These are phyloP conservation scores for Trichoderma oligosporum DNA, from an alignment of 2,329 filamentous ascomycete genomes.

Conservation along the genomic window DNA sequence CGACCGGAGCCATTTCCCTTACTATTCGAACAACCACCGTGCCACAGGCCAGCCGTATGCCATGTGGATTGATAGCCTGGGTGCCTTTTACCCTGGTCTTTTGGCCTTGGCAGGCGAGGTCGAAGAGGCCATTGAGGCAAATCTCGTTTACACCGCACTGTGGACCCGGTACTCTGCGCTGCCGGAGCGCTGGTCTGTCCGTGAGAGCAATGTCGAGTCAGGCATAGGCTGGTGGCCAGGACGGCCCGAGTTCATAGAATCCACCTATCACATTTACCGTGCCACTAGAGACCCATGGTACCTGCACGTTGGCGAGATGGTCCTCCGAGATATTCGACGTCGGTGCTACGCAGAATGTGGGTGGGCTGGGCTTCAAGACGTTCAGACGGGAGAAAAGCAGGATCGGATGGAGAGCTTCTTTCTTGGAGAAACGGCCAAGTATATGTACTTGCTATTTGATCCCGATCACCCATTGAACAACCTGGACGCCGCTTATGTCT, in stretches of 20 bases:
- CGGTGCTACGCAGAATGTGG: conserved; percentile 89
- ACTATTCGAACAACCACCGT: conserved; percentile 88
- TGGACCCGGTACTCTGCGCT: conserved; percentile 95
- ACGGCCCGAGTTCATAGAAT: conserved; percentile 94
- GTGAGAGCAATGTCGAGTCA: conserved; percentile 76
- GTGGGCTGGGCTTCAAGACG: conserved; percentile 85
- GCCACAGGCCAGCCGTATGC: conserved; percentile 82
- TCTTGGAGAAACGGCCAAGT: conserved; percentile 92
- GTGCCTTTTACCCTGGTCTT: conserved; percentile 90
- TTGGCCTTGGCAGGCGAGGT: conserved; percentile 82
- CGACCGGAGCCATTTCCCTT: conserved; percentile 71
- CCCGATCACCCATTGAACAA: conserved; percentile 81
- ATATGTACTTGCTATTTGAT: conserved; percentile 89
- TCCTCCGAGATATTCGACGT: conserved; percentile 78
- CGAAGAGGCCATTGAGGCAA: conserved; percentile 85
- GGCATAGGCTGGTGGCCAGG: conserved; percentile 94
- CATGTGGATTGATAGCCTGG: conserved; percentile 94
- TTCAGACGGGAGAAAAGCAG: conserved; percentile 75
- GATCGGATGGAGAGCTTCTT: conserved; percentile 99
- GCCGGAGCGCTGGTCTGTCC: conserved; percentile 89
- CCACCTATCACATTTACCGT: conserved; percentile 91
- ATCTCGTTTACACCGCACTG: conserved; percentile 84
- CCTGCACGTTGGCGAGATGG: conserved; percentile 93
- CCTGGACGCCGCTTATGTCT: conserved; percentile 82
- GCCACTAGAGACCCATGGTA: conserved; percentile 96